Base-by-base conservation (phyloP, 2,329 filamentous ascomycete species). In the Cylindrodendrum hubeiense region DNA sequence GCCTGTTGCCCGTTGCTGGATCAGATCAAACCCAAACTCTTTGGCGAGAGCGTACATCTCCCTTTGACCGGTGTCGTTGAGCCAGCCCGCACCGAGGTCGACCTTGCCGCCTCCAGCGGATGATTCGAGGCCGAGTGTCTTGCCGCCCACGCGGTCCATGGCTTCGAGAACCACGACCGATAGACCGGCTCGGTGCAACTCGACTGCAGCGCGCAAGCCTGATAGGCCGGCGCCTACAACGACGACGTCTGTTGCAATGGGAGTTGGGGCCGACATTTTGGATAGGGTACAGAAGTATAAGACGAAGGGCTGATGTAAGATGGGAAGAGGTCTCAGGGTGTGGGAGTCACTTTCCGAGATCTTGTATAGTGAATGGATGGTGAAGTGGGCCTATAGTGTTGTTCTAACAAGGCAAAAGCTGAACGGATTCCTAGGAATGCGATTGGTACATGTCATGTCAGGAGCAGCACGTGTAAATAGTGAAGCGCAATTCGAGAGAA, bases 131-230 rank as follows among this genome's bases (percentile, higher is more conserved):
- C 64, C 64, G 34, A 66, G 33, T 15, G 67, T 71, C 73, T 87
- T 87, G 12, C 86, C 85, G 1, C 85, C 85, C 0, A 86, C 82
- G 0, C 82, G 78, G 41, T 84, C 78, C 2, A 79, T 76, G 0
- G 84, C 84, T 67, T 87, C 86, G 0, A 87, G 75, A 3, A 87
- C 78, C 0, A 83, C 47, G 26, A 76, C 77, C 0, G 77, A 78
- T 10, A 82, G 70, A 0, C 81, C 80, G 3, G 77, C 77, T 3
- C 66, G 53, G 3, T 77, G 65, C 4, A 84, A 58, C 1, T 75
- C 68, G 10, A 72, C 61, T 1, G 81, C 81, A 0, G 82, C 78
- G 19, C 72, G 63, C 15, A 80, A 76, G 8, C 76, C 79, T 21
- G 74, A 74, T 3, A 82, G 72, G 2, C 84, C 70, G 9, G 69